A percentile compares a stretch with the other conserved stretches of the same genome.
Evolutionary conservation across 805 yeast genomes (phyloP).

Genomic region (Starmerella sirachaensis): DNA sequence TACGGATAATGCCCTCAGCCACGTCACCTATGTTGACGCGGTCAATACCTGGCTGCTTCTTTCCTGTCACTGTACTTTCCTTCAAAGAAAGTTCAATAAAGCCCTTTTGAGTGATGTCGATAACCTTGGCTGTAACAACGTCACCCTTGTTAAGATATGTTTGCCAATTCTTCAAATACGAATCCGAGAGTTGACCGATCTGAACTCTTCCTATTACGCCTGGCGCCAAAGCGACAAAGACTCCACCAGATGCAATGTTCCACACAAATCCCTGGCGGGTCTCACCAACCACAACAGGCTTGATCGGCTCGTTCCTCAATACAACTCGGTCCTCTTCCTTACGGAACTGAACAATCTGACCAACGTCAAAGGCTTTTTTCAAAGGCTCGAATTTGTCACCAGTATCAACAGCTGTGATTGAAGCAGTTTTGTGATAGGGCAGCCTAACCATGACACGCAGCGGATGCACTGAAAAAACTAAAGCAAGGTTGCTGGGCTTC

Average conservation of each 20-base stretch:
- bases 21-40: conserved; percentile 61
- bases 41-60: conserved; percentile 30
- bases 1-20: conserved; percentile 65
- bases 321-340: conserved; percentile 33
- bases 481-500: conserved; percentile 49
- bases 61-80: conserved; percentile 66
- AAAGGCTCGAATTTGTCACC: conserved; percentile 48
- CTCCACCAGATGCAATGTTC: conserved; percentile 57
- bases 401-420: conserved; percentile 67
- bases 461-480: conserved; percentile 46
- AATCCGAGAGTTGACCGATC: conserved; percentile 69
- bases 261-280: conserved; percentile 73
- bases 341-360: conserved; percentile 33
- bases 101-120: conserved; percentile 43
- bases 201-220: conserved; percentile 66
- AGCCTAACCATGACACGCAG: conserved; percentile 55
- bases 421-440: conserved; percentile 49
- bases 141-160: conserved; percentile 59
- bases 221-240: conserved; percentile 66
- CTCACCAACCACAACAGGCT: conserved; percentile 37
- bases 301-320: conserved; percentile 35
- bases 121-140: conserved; percentile 59
- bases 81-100: conserved; percentile 68
- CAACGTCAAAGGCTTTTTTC: conserved; percentile 27
- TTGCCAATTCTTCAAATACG: conserved; percentile 80